Conservation (phyloP, 2,329 filamentous ascomycete genomes). For the Atkinsonella texensis region DNA sequence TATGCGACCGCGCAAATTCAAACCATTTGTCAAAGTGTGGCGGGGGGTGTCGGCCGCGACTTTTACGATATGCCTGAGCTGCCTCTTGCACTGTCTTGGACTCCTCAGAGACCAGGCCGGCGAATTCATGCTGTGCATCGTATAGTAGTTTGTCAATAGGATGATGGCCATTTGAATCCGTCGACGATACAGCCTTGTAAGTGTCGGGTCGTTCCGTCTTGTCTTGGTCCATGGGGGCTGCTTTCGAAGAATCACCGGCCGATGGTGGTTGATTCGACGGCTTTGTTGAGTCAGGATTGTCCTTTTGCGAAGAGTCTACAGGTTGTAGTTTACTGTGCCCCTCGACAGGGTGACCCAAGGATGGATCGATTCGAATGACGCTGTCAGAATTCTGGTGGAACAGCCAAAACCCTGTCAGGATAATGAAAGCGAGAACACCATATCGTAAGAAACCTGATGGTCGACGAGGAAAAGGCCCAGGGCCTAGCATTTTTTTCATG, state of each 20-base stretch:
- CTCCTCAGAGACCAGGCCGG: conserved; percentile 27
- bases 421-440: conserved; percentile 22
- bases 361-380: neutral
- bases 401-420: conserved; percentile 21
- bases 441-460: conserved; percentile 32
- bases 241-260: neutral
- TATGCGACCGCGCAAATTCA: conserved; percentile 37
- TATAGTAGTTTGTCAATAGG: conserved; percentile 42
- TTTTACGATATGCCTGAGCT: conserved; percentile 44
- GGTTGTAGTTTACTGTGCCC: neutral
- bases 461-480: conserved; percentile 7
- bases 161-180: conserved; percentile 18
- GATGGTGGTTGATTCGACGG: neutral
- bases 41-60: conserved; percentile 49
- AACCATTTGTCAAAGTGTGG: conserved; percentile 52
- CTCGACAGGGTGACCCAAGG: neutral
- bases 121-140: conserved; percentile 29
- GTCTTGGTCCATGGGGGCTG: neutral
- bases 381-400: conserved; percentile 12
- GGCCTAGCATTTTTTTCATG: conserved; percentile 8
- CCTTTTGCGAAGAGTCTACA: neutral
- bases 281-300: neutral
- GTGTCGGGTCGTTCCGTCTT: conserved; percentile 2
- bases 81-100: conserved; percentile 40
- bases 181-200: neutral